Evolutionary conservation across 176 grass and related monocot genomes (phyloP).

Genomic region (Zizania latifolia): DNA sequence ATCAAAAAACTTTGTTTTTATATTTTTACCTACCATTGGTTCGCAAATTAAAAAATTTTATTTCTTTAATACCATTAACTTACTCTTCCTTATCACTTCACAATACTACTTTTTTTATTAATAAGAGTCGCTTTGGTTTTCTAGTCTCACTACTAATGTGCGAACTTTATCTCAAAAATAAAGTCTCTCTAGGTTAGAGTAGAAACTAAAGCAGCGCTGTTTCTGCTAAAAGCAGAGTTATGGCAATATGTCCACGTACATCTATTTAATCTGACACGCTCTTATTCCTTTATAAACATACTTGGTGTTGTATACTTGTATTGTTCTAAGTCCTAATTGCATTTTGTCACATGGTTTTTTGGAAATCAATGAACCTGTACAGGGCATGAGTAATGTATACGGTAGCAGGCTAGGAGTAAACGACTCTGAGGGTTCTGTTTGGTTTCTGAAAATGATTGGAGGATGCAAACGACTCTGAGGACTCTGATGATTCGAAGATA

Average conservation of each 20-base stretch:
- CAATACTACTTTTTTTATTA: no score
- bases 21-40: no score
- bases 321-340: background rate
- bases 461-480: background rate
- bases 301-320: background rate
- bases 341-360: background rate
- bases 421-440: background rate
- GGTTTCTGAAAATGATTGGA: no score
- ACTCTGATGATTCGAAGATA: background rate
- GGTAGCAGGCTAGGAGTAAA: background rate
- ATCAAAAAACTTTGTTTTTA: no score
- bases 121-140: no score
- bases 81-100: no score
- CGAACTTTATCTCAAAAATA: no score
- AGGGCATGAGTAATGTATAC: background rate
- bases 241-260: background rate
- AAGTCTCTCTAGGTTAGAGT: no score
- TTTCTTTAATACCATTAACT: no score
- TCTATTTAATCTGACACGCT: background rate
- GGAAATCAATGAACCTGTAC: background rate
- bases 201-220: background rate
- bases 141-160: no score
- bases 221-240: background rate
- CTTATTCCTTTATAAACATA: background rate
- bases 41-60: no score